Evolutionary conservation across 176 grass and related monocot genomes (phyloP).

Genomic region (Sorghum bicolor): DNA sequence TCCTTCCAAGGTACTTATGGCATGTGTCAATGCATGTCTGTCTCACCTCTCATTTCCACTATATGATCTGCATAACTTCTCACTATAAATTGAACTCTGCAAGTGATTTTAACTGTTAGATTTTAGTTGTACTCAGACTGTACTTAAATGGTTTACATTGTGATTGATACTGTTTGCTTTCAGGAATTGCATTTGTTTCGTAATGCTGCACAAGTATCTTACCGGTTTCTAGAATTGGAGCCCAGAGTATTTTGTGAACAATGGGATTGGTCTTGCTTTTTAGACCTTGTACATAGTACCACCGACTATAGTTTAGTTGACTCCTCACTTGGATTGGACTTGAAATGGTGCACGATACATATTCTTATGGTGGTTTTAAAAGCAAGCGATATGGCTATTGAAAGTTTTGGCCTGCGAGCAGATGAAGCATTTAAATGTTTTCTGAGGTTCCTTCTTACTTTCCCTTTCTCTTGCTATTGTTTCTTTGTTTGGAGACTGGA

Average conservation of each 20-base stretch:
- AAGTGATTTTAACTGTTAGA: neutral
- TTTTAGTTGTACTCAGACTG: neutral
- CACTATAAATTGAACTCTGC: neutral
- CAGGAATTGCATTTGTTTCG: slow-evolving; percentile 64
- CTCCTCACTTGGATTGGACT: slow-evolving; percentile 40
- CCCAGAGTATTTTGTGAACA: slow-evolving; percentile 61
- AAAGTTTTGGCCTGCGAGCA: slow-evolving; percentile 66
- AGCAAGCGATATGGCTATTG: slow-evolving; percentile 60
- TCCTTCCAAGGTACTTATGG: slow-evolving; percentile 54
- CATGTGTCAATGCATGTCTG: neutral
- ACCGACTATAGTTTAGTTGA: slow-evolving; percentile 45
- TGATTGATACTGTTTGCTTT: slow-evolving; percentile 30
- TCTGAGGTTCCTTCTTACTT: slow-evolving; percentile 56
- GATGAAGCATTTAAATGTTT: slow-evolving; percentile 72
- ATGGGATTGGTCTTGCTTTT: slow-evolving; percentile 93
- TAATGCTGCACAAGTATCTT: slow-evolving; percentile 56
- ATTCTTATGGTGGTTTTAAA: slow-evolving; percentile 73
- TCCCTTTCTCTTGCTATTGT: slow-evolving; percentile 18
- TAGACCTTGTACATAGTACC: slow-evolving; percentile 58
- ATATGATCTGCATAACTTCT: neutral
- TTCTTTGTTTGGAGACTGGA: slow-evolving; percentile 1
- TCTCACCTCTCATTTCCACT: neutral
- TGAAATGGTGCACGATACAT: slow-evolving; percentile 77
- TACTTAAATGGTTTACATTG: neutral
- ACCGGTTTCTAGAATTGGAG: slow-evolving; percentile 79